Evolutionary conservation across 148 eudicot genomes (phyloP), one percentile per base, ranked within the genome.

Genomic region (Heliamphora exappendiculata): DNA sequence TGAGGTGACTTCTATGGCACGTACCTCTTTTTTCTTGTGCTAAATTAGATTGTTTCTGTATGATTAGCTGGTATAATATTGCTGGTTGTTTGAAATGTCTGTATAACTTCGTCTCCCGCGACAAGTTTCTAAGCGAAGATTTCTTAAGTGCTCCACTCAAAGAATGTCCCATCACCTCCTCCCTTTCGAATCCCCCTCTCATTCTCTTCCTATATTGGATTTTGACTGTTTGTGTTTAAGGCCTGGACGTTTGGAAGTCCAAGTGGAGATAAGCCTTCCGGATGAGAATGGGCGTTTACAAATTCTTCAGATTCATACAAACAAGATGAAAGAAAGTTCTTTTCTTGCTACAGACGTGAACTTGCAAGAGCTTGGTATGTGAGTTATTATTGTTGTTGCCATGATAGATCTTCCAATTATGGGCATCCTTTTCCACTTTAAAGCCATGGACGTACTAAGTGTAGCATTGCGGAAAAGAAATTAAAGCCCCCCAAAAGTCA

Each of bases 161-260:
- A 24, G 20, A 67, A 42, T 44, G 1, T 7, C 16, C 16, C 10
- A 2, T 9, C 4, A 0, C 62, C 20, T n/a, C 0, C 14, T 44
- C 14, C 42, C 17, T 7, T 36, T 19, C 22, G 16, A n/a, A 31
- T 17, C 63, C 28, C 12, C 9, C 63, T 26, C 63, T 12, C 41
- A 1, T 70, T 28, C 31, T 12, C 22, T 34, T 54, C 17, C 33
- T 50, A n/a, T 24, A 17, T 50, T 58, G 8, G 29, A 70, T 42
- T 28, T 75, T 50, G 47, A 29, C 60, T 62, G n/a, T 82, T 49
- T 74, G 50, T 67, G 37, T 79, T 73, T 71, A 70, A 90, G 99
- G 88, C 99, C 99, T 82, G 99, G 99, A 24, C 99, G 98, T 84
- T 82, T 96, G 70, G 99, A 96, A 88, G 99, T 96, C 78, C 98